Evolutionary conservation across 768 basidiomycete species (phyloP).

Genomic region (Serendipita sp.): DNA sequence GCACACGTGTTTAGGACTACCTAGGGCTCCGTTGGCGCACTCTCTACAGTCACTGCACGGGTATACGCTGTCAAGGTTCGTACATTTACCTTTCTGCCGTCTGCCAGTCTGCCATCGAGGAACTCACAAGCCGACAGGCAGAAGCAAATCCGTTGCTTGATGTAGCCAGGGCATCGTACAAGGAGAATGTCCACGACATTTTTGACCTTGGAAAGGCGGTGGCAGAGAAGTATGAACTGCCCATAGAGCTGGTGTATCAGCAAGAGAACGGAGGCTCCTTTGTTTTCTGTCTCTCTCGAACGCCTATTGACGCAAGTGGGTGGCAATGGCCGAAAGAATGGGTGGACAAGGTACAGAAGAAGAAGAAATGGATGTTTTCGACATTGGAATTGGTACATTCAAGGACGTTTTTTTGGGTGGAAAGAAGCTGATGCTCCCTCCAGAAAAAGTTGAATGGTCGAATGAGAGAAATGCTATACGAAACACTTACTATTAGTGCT

Average conservation of each 20-base stretch:
- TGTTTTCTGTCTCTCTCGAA: slow-evolving; percentile 53
- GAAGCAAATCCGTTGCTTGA: slow-evolving; percentile 75
- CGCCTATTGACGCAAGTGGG: slow-evolving; percentile 35
- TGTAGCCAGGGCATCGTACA: slow-evolving; percentile 87
- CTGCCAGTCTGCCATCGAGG: neutral
- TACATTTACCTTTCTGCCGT: neutral
- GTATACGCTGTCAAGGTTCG: slow-evolving; percentile 76
- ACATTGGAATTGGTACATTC: slow-evolving; percentile 57
- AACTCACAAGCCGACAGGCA: slow-evolving; percentile 27
- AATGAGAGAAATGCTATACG: slow-evolving; percentile 84
- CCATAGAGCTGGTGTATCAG: slow-evolving; percentile 52
- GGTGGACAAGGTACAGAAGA: slow-evolving; percentile 48
- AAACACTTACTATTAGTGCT: slow-evolving; percentile 73
- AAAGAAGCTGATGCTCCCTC: neutral
- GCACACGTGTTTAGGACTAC: neutral
- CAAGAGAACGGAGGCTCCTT: slow-evolving; percentile 42
- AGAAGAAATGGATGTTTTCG: slow-evolving; percentile 58
- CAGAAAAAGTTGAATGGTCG: slow-evolving; percentile 80
- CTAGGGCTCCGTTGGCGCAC: slow-evolving; percentile 22
- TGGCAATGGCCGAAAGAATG: slow-evolving; percentile 50
- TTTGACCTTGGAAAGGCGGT: slow-evolving; percentile 46
- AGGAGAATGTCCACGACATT: slow-evolving; percentile 84
- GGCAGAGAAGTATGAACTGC: slow-evolving; percentile 46
- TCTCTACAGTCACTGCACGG: slow-evolving; percentile 57
- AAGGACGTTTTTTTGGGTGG: neutral